Conservation (phyloP, 495 filamentous ascomycete genomes). For the Neohortaea acidophila region DNA sequence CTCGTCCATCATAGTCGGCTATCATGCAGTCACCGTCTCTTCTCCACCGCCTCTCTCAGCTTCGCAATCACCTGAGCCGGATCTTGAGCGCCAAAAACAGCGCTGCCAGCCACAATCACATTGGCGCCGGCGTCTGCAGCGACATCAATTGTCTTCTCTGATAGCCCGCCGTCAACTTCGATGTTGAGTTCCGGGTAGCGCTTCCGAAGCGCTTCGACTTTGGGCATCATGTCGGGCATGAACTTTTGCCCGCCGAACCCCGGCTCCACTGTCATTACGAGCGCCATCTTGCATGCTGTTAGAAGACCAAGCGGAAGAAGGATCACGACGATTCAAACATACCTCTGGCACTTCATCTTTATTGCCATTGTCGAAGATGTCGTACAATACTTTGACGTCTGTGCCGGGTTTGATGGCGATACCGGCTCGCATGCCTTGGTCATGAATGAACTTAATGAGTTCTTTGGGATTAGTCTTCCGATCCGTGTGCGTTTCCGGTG, state of each 20-base stretch:
- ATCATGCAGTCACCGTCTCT: constrained; percentile 12
- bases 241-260: constrained; percentile 98
- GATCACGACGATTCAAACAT: too few species aligned
- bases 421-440: constrained; percentile 73
- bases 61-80: constrained; percentile 69
- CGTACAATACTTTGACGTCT: constrained; percentile 75
- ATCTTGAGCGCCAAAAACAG: constrained; percentile 83
- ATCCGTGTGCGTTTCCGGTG: constrained; percentile 50
- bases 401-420: constrained; percentile 94
- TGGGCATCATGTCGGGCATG: constrained; percentile 88
- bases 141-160: constrained; percentile 76
- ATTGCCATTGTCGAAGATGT: constrained; percentile 58
- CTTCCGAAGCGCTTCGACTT: constrained; percentile 67
- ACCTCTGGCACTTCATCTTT: constrained; percentile 79
- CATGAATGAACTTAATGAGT: constrained; percentile 80
- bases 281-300: constrained; percentile 58
- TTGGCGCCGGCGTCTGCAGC: constrained; percentile 94
- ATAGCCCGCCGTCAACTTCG: constrained; percentile 88
- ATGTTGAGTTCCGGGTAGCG: constrained; percentile 87
- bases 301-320: background rate
- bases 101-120: constrained; percentile 95
- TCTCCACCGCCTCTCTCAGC: constrained; percentile 63
- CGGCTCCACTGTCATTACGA: constrained; percentile 96
- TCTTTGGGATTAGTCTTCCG: constrained; percentile 62
- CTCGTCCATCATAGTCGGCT: constrained; percentile 11